Percentiles rank a stretch among this genome's conserved stretches.
Evolutionary conservation across 2,329 filamentous ascomycete species (phyloP).

Genomic region (Claviceps spartinae): DNA sequence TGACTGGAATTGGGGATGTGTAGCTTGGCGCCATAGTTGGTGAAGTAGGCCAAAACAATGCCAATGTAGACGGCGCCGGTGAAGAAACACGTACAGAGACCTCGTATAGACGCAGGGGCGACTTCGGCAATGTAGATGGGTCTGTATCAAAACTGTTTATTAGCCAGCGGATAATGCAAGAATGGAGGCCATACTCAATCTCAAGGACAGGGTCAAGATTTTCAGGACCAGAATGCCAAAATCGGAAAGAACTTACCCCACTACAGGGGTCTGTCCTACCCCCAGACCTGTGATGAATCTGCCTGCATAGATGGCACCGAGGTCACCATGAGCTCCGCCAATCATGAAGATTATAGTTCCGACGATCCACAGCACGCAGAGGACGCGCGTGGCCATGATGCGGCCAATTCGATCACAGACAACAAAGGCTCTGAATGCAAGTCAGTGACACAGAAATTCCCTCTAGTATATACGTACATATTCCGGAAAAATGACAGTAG

Average conservation of each 20-base stretch:
- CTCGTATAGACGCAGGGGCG: constrained; percentile 53
- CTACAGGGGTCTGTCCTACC: constrained; percentile 53
- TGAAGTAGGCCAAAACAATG: constrained; percentile 68
- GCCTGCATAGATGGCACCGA: constrained; percentile 48
- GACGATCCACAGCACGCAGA: constrained; percentile 43
- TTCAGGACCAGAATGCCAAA: background rate
- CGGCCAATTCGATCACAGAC: constrained; percentile 48
- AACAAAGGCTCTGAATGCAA: constrained; percentile 36
- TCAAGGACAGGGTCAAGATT: too few relatives aligned
- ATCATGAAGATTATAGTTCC: constrained; percentile 46
- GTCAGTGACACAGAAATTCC: background rate
- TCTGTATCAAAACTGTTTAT: constrained; percentile 9
- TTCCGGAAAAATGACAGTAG: too few relatives aligned
- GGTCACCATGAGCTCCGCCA: constrained; percentile 33
- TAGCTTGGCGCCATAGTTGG: constrained; percentile 47
- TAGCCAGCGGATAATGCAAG: too few relatives aligned
- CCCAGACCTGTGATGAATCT: constrained; percentile 53
- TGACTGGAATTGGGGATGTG: constrained; percentile 33
- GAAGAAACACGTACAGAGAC: constrained; percentile 53
- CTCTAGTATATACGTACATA: too few relatives aligned
- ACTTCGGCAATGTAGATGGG: constrained; percentile 64
- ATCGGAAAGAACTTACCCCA: constrained; percentile 27
- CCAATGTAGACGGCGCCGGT: constrained; percentile 54
- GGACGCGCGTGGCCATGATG: constrained; percentile 45
- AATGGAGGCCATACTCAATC: too few relatives aligned